These are phyloP conservation scores for Tetraselmis striata DNA, from an alignment of 139 green algal genomes.

Conservation along the genomic window DNA sequence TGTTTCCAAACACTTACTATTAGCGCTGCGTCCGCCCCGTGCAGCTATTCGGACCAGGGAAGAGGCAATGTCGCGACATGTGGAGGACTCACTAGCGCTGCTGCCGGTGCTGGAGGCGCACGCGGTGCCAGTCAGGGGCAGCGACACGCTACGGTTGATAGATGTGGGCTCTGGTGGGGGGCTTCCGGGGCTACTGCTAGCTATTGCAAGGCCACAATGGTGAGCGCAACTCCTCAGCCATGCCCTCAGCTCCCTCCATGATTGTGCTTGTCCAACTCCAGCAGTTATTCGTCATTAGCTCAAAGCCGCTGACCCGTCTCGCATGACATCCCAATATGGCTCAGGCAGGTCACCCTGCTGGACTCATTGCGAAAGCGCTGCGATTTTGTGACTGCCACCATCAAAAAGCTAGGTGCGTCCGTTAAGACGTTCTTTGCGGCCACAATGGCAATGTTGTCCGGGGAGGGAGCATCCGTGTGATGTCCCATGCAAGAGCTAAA, in stretches of 20 bases:
- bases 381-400: slow-evolving; percentile 41
- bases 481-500: too few species aligned
- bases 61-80: slow-evolving; percentile 55
- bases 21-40: too few species aligned
- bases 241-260: too few species aligned
- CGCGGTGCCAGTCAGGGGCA: neutral
- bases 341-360: slow-evolving; percentile 62
- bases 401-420: neutral
- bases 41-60: slow-evolving; percentile 50
- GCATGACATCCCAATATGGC: too few species aligned
- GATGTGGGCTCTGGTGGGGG: slow-evolving; percentile 87
- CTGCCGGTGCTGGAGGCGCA: slow-evolving; percentile 54
- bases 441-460: too few species aligned
- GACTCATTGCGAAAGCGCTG: slow-evolving; percentile 75
- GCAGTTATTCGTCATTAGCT: too few species aligned
- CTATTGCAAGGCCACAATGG: slow-evolving; percentile 66
- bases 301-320: too few species aligned
- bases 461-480: too few species aligned
- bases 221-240: neutral
- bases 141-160: slow-evolving; percentile 39
- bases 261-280: too few species aligned
- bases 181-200: slow-evolving; percentile 79
- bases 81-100: slow-evolving; percentile 74
- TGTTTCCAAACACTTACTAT: too few species aligned
- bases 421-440: too few species aligned